A percentile compares a stretch with the other conserved stretches of the same genome.
Conservation (phyloP, 1,284 basidiomycete genomes). For the Boletus holoroseus region DNA sequence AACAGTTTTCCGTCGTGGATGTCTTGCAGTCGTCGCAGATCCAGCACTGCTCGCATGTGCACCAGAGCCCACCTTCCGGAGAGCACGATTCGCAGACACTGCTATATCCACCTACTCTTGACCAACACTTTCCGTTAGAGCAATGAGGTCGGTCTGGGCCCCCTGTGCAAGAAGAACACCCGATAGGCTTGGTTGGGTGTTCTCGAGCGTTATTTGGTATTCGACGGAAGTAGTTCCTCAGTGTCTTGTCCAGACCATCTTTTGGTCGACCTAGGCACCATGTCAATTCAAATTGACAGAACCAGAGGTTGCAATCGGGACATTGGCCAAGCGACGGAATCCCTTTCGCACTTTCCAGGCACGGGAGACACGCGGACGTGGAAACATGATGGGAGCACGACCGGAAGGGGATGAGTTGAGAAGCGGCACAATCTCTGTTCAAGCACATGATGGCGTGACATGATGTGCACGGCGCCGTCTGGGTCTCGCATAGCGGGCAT, state of each 20-base stretch:
- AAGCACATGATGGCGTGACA: slow-evolving; percentile 20
- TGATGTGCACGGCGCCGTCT: slow-evolving; percentile 10
- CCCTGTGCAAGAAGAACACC: slow-evolving; percentile 11
- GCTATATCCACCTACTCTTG: slow-evolving; percentile 9
- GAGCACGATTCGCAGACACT: slow-evolving; percentile 19
- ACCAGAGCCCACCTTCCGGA: slow-evolving; percentile 19
- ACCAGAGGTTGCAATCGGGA: slow-evolving; percentile 21
- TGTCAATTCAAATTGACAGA: slow-evolving; percentile 22
- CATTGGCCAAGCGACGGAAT: slow-evolving; percentile 24
- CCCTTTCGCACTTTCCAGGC: slow-evolving; percentile 5
- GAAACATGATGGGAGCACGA: slow-evolving; percentile 18
- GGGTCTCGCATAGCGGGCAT: slow-evolving; percentile 17
- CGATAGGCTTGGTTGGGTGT: slow-evolving; percentile 15
- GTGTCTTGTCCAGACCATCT: neutral
- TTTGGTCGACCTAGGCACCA: slow-evolving; percentile 24
- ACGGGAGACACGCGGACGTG: slow-evolving; percentile 11
- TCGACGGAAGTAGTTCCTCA: neutral
- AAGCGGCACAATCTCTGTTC: slow-evolving; percentile 17
- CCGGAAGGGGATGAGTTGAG: slow-evolving; percentile 15
- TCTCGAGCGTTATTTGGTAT: slow-evolving; percentile 7
- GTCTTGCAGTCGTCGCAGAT: slow-evolving; percentile 24
- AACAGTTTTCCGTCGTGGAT: slow-evolving; percentile 2
- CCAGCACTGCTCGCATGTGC: slow-evolving; percentile 21
- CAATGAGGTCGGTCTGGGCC: slow-evolving; percentile 12
- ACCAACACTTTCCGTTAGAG: slow-evolving; percentile 22